These are phyloP conservation scores for Plasmodium inui DNA, from an alignment of 169 alveolate genomes.

Conservation along the genomic window DNA sequence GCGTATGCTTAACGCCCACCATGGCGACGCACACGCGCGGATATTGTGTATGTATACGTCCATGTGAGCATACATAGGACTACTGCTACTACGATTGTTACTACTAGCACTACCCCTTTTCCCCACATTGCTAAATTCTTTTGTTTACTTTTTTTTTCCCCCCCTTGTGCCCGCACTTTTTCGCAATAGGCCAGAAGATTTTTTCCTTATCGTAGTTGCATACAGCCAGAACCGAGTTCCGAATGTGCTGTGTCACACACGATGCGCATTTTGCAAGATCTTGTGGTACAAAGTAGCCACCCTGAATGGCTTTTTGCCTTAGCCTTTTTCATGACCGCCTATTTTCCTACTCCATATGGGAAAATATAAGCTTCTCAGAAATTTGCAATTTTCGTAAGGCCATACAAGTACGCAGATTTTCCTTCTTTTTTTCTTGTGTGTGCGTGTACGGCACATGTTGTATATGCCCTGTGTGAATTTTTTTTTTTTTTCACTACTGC, in stretches of 20 bases:
- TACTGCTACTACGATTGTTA: not conserved
- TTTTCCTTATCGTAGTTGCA: conserved; percentile 55
- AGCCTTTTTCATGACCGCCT: not conserved
- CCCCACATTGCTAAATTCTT: not conserved
- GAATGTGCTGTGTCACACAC: not conserved
- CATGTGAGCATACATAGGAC: not conserved
- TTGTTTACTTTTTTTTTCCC: not conserved
- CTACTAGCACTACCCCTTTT: not conserved
- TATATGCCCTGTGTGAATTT: not conserved
- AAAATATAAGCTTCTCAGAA: not conserved
- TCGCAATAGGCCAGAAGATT: conserved; percentile 55
- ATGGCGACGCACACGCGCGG: not conserved
- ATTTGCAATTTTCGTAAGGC: not conserved
- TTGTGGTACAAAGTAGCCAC: not conserved
- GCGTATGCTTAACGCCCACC: not conserved
- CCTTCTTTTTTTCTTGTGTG: not conserved
- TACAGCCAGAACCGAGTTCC: conserved; percentile 2
- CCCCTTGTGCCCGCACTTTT: not conserved
- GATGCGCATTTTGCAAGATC: not conserved
- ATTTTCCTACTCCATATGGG: not conserved
- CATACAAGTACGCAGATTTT: not conserved
- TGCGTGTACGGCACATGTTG: not conserved
- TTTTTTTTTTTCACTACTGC: conserved; percentile 38
- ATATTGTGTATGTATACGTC: not conserved
- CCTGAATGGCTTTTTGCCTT: not conserved